Evolutionary conservation across 108 stramenopile genomes (phyloP).

Genomic region (Phaeodactylum tricornutum): DNA sequence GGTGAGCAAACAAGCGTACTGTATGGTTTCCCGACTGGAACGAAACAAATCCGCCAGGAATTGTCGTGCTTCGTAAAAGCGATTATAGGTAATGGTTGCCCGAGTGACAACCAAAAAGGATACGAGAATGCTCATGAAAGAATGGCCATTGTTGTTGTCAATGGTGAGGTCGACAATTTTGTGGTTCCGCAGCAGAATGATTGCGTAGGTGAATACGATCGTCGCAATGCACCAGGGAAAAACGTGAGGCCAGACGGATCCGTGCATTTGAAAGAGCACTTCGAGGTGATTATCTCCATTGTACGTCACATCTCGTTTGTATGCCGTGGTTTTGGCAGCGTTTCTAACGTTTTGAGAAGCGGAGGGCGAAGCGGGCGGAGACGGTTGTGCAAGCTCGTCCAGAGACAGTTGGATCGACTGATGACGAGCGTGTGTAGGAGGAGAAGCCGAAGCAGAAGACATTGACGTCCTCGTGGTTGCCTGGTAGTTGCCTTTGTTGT

Average conservation of each 20-base stretch:
- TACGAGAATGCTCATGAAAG: conserved; percentile 17
- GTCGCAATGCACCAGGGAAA: conserved; percentile 15
- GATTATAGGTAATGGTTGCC: conserved; percentile 12
- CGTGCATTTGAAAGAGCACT: conserved; percentile 23
- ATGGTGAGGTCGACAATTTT: conserved; percentile 15
- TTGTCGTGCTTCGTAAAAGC: conserved; percentile 15
- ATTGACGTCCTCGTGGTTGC: no score
- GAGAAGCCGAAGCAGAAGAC: no score
- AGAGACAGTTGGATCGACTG: no score
- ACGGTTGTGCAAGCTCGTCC: no score
- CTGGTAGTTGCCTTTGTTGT: no score
- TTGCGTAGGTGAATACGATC: conserved; percentile 4
- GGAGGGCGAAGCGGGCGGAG: no score
- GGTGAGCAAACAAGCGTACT: conserved; percentile 18
- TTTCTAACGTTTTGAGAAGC: no score
- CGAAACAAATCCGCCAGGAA: conserved; percentile 7
- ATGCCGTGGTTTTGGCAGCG: neutral
- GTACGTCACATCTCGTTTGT: conserved; percentile 1
- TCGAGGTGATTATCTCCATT: conserved; percentile 11
- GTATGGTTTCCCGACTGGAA: conserved; percentile 17
- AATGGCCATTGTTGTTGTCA: conserved; percentile 22
- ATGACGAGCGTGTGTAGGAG: no score
- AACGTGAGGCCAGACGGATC: conserved; percentile 10
- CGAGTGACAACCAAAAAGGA: conserved; percentile 29
- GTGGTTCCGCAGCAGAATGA: conserved; percentile 4